phyloP scores from a whole-genome alignment of 768 basidiomycete genomes.

The Hygrophoropsis aurantiaca region DNA sequence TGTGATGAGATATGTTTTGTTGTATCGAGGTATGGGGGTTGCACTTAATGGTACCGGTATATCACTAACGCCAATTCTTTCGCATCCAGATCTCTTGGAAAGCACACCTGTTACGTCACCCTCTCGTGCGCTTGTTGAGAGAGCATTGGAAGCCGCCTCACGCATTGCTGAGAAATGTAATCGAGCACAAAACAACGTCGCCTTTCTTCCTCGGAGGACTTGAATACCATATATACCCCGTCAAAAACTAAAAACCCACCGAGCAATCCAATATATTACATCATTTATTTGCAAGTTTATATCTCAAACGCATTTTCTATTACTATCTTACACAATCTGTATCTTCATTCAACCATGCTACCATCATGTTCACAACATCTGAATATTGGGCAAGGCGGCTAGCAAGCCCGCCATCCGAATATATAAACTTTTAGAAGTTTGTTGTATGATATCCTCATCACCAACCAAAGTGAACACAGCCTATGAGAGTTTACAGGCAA shows the following conservation, averaged over 20 bases:
- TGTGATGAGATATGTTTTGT: conserved; percentile 60
- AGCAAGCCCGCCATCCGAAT: too few species aligned
- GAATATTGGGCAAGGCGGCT: too few species aligned
- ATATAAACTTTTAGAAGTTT: too few species aligned
- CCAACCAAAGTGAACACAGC: too few species aligned
- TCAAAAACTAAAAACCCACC: too few species aligned
- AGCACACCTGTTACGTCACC: conserved; percentile 49
- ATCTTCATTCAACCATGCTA: neutral
- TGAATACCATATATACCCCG: too few species aligned
- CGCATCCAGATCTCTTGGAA: conserved; percentile 46
- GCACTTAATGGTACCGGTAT: neutral
- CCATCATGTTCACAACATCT: neutral
- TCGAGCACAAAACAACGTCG: conserved; percentile 54
- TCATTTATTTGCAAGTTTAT: neutral
- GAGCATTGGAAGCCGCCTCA: conserved; percentile 54
- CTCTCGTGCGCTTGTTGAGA: conserved; percentile 52
- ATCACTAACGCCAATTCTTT: conserved; percentile 2
- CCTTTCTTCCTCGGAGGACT: conserved; percentile 31
- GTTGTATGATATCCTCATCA: too few species aligned
- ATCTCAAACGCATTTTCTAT: neutral
- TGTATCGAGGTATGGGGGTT: conserved; percentile 52
- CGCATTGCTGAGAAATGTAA: conserved; percentile 65
- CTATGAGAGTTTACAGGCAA: conserved; percentile 15
- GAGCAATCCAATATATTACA: too few species aligned
- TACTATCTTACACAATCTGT: neutral